Evolutionary conservation across 2,329 filamentous ascomycete genomes (phyloP).

Genomic region (Colletotrichum cuscutae): DNA sequence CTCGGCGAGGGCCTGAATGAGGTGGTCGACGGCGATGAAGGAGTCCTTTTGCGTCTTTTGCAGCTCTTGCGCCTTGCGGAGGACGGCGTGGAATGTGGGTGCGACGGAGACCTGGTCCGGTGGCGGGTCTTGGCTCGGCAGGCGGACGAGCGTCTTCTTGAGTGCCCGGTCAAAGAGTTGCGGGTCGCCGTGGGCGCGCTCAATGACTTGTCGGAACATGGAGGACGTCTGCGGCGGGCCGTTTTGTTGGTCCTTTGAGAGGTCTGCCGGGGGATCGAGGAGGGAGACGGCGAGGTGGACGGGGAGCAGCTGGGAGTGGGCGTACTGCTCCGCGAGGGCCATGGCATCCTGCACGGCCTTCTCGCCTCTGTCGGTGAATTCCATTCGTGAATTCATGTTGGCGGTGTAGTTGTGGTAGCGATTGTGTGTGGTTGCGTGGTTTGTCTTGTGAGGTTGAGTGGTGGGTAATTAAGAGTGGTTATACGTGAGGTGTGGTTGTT

Average conservation of each 20-base stretch:
- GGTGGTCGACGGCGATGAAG: constrained; percentile 93
- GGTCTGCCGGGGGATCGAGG: constrained; percentile 79
- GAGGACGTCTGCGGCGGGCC: constrained; percentile 73
- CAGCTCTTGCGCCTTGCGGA: constrained; percentile 86
- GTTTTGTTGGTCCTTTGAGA: constrained; percentile 86
- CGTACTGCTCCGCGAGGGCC: constrained; percentile 87
- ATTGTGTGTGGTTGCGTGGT: constrained; percentile 32
- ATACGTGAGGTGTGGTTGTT: neutral
- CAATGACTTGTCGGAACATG: constrained; percentile 94
- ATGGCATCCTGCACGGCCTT: constrained; percentile 92
- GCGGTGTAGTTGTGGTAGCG: constrained; percentile 37
- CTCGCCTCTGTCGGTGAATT: constrained; percentile 93
- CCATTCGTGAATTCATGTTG: constrained; percentile 80
- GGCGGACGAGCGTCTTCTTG: constrained; percentile 90
- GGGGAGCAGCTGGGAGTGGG: constrained; percentile 89
- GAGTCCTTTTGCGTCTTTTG: constrained; percentile 98
- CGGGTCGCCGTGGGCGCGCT: constrained; percentile 91
- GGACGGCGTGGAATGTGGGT: constrained; percentile 82
- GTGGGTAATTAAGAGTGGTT: constrained; percentile 16
- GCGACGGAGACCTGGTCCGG: constrained; percentile 88
- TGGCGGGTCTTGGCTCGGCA: constrained; percentile 94
- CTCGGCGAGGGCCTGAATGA: constrained; percentile 87
- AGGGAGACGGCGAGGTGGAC: constrained; percentile 89
- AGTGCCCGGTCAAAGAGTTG: constrained; percentile 88
- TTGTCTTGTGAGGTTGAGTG: neutral